Percentiles rank a stretch among this genome's conserved stretches.
Conservation (phyloP, 352 stramenopile genomes). For the Phytophthora macrochlamydospora region DNA sequence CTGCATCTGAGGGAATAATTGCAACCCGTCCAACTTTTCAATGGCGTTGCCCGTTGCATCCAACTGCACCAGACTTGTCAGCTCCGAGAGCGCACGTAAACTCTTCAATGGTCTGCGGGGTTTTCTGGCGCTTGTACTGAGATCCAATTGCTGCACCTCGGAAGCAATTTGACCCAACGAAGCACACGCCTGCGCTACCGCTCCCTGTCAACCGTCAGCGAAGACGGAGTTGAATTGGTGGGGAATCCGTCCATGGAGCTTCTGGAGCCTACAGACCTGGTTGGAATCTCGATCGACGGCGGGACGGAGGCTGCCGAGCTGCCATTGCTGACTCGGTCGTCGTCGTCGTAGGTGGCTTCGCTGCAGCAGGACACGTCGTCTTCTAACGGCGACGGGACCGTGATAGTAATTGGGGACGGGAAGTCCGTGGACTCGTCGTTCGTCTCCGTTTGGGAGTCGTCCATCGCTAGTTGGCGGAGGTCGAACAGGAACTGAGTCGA, state of each 20-base stretch:
- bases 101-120: constrained; percentile 65
- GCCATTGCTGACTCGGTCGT: constrained; percentile 13
- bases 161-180: constrained; percentile 25
- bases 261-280: constrained; percentile 23
- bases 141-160: constrained; percentile 43
- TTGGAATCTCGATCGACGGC: constrained; percentile 14
- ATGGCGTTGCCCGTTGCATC: constrained; percentile 75
- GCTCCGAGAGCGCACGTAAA: constrained; percentile 49
- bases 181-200: constrained; percentile 44
- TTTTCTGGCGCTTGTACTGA: constrained; percentile 56
- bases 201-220: constrained; percentile 39
- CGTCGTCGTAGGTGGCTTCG: constrained; percentile 18
- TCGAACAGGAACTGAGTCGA: background rate
- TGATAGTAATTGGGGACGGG: constrained; percentile 19
- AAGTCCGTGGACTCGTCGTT: constrained; percentile 8
- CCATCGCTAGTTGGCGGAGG: constrained; percentile 9
- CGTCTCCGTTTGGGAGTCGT: constrained; percentile 11
- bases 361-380: constrained; percentile 12
- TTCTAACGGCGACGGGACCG: constrained; percentile 10
- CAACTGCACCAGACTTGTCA: constrained; percentile 55
- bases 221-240: constrained; percentile 20
- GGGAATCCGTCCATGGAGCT: constrained; percentile 35
- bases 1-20: constrained; percentile 52
- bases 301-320: constrained; percentile 16
- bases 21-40: constrained; percentile 57